A percentile compares a stretch with the other conserved stretches of the same genome.
phyloP scores from a whole-genome alignment of 306 rosid species.

The Cyclanthera cordifolia region DNA sequence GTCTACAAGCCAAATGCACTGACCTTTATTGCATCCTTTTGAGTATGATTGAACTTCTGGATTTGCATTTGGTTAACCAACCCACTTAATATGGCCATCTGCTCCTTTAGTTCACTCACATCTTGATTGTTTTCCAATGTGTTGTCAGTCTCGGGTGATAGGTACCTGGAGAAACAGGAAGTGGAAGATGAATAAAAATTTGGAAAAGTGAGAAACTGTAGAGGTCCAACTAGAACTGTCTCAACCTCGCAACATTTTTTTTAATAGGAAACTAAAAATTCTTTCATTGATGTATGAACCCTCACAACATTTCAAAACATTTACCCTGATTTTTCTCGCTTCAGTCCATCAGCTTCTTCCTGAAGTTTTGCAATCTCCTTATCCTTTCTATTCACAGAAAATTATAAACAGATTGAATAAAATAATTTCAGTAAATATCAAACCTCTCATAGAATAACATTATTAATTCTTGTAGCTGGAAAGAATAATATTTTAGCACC shows the following conservation, averaged over 20 bases:
- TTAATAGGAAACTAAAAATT: no score
- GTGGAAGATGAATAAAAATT: neutral
- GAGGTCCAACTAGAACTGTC: neutral
- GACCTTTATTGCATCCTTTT: slow-evolving; percentile 42
- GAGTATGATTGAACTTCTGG: slow-evolving; percentile 35
- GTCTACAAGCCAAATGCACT: slow-evolving; percentile 18
- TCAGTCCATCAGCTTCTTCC: slow-evolving; percentile 53
- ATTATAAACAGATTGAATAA: neutral
- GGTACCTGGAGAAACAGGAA: slow-evolving; percentile 37
- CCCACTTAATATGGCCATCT: slow-evolving; percentile 38
- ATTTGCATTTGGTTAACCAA: slow-evolving; percentile 46
- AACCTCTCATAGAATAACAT: neutral
- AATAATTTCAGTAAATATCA: neutral
- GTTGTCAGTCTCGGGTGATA: slow-evolving; percentile 36
- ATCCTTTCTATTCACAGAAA: slow-evolving; percentile 52
- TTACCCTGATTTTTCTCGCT: slow-evolving; percentile 51
- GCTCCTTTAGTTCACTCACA: slow-evolving; percentile 55
- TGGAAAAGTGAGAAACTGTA: slow-evolving; percentile 7
- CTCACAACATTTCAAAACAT: slow-evolving; percentile 6
- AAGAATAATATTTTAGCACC: neutral
- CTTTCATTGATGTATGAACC: no score
- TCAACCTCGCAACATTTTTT: neutral
- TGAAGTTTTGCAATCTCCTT: slow-evolving; percentile 54
- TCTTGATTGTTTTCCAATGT: slow-evolving; percentile 34
- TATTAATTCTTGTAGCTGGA: neutral